Evolutionary conservation across 2,329 filamentous ascomycete species (phyloP).

Genomic region (Cytospora leucostoma): DNA sequence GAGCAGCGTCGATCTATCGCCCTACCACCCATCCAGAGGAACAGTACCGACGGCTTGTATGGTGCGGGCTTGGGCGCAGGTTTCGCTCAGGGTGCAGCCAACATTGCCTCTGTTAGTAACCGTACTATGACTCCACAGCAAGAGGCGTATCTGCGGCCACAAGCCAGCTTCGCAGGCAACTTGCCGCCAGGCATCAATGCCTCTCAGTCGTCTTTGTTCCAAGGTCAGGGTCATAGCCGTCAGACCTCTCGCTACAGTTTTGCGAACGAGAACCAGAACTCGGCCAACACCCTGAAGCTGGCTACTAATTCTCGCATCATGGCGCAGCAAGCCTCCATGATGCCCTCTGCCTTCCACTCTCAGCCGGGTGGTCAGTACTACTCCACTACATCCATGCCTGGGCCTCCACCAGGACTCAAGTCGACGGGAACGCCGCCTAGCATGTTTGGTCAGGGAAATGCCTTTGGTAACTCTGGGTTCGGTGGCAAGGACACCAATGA

Average conservation of each 20-base stretch:
- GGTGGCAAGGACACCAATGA: slow-evolving; percentile 73
- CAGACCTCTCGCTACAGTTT: slow-evolving; percentile 89
- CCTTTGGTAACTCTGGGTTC: slow-evolving; percentile 75
- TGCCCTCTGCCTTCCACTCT: slow-evolving; percentile 65
- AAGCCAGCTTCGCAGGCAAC: slow-evolving; percentile 58
- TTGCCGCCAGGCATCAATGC: slow-evolving; percentile 60
- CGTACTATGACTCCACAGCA: slow-evolving; percentile 82
- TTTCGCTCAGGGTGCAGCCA: slow-evolving; percentile 52
- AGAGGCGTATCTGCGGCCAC: slow-evolving; percentile 69
- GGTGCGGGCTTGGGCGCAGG: slow-evolving; percentile 52
- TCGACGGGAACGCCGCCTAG: slow-evolving; percentile 91
- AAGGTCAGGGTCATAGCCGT: slow-evolving; percentile 71
- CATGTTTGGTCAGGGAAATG: slow-evolving; percentile 89
- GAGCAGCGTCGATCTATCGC: slow-evolving; percentile 66
- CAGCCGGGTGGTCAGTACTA: slow-evolving; percentile 73
- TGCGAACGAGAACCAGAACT: slow-evolving; percentile 70
- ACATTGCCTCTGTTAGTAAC: slow-evolving; percentile 61
- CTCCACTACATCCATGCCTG: slow-evolving; percentile 74
- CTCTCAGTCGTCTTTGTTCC: slow-evolving; percentile 52
- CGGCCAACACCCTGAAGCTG: slow-evolving; percentile 69
- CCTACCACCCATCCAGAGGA: slow-evolving; percentile 76
- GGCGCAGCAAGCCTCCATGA: slow-evolving; percentile 79
- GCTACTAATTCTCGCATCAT: slow-evolving; percentile 78
- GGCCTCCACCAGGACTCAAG: slow-evolving; percentile 92
- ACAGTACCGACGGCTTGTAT: slow-evolving; percentile 55